A percentile compares a stretch with the other conserved stretches of the same genome.
Conservation (phyloP, 306 rosid species). For the Amphicarpaea edgeworthii region DNA sequence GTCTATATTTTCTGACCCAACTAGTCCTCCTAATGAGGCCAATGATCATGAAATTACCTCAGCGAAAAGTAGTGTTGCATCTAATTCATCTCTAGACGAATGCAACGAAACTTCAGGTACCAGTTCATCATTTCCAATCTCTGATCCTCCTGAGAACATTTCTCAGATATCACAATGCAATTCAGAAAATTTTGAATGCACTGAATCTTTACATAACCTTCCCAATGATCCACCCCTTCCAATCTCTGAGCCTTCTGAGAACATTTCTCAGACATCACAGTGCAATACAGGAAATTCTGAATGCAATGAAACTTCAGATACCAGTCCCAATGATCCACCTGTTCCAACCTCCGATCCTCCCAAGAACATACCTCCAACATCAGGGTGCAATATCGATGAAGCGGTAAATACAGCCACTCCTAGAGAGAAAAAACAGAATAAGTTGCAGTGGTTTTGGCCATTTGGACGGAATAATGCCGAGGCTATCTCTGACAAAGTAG, state of each 20-base stretch:
- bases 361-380: slow-evolving; percentile 44
- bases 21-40: slow-evolving; percentile 66
- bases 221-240: slow-evolving; percentile 55
- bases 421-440: slow-evolving; percentile 74
- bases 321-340: slow-evolving; percentile 50
- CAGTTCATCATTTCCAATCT: slow-evolving; percentile 50
- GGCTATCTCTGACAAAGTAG: slow-evolving; percentile 64
- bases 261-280: slow-evolving; percentile 52
- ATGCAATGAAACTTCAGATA: slow-evolving; percentile 53
- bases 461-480: slow-evolving; percentile 71
- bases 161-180: slow-evolving; percentile 54
- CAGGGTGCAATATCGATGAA: slow-evolving; percentile 52
- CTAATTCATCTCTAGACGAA: slow-evolving; percentile 68
- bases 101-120: slow-evolving; percentile 51
- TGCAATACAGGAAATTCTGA: slow-evolving; percentile 49
- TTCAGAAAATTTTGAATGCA: slow-evolving; percentile 50
- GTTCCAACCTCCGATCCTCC: slow-evolving; percentile 57
- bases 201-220: slow-evolving; percentile 48
- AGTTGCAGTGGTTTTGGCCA: slow-evolving; percentile 86
- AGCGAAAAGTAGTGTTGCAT: slow-evolving; percentile 75
- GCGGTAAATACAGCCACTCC: slow-evolving; percentile 50
- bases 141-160: slow-evolving; percentile 54
- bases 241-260: slow-evolving; percentile 54
- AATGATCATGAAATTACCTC: slow-evolving; percentile 70
- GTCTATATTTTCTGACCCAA: slow-evolving; percentile 64